A percentile compares a stretch with the other conserved stretches of the same genome.
These are phyloP conservation scores for Acanthamoeba healyi DNA, from an alignment of 208 protist species.

Conservation along the genomic window DNA sequence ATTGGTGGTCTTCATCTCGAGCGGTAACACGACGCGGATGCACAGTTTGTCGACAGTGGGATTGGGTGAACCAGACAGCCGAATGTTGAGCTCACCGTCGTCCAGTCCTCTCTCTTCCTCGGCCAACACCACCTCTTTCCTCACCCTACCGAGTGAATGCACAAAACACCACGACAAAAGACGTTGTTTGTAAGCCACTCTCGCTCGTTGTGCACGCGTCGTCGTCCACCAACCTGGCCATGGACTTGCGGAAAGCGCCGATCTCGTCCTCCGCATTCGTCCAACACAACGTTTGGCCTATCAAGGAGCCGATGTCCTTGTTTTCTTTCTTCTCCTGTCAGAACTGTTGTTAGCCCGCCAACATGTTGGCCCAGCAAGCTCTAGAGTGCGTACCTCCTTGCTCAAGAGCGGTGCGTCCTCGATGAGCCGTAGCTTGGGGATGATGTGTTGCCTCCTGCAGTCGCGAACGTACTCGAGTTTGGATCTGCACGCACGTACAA, in stretches of 20 bases:
- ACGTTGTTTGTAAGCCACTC: neutral
- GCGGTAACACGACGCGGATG: constrained; percentile 2
- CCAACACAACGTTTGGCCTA: neutral
- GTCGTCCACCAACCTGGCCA: constrained; percentile 26
- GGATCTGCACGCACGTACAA: neutral
- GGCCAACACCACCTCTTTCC: constrained; percentile 2
- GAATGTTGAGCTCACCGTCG: constrained; percentile 25
- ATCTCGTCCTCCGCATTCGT: neutral
- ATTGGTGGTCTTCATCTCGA: constrained; percentile 12
- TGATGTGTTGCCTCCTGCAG: neutral
- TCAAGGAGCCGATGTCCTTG: neutral
- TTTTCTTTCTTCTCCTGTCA: constrained; percentile 40
- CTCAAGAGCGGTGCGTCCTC: neutral
- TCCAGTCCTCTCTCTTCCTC: neutral
- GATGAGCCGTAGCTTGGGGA: neutral
- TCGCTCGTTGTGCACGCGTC: too few relatives aligned
- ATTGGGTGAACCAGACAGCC: neutral
- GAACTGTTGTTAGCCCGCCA: neutral
- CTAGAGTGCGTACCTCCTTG: neutral
- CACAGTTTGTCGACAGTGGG: neutral
- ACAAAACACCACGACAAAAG: neutral
- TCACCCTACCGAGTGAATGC: neutral
- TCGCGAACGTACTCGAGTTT: constrained; percentile 27
- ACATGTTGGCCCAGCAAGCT: neutral
- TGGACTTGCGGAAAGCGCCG: neutral